Evolutionary conservation across 306 rosid genomes (phyloP).

Genomic region (Prunus davidiana): DNA sequence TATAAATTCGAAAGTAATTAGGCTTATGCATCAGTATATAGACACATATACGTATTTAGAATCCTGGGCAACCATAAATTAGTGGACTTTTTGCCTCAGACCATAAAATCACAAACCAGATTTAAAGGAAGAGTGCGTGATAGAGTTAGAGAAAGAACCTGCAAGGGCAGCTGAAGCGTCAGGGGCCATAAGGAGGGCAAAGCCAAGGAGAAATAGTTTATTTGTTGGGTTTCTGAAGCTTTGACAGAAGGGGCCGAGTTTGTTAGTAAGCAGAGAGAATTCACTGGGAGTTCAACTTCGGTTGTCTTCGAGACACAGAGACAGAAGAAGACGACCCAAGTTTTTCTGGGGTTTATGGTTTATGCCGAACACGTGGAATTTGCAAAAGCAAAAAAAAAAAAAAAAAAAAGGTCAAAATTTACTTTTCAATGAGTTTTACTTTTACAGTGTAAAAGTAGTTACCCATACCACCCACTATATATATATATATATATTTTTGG

Average conservation of each 20-base stretch:
- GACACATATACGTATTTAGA: neutral
- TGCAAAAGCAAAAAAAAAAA: neutral
- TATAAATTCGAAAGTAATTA: neutral
- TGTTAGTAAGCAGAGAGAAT: neutral
- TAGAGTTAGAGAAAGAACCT: conserved; percentile 35
- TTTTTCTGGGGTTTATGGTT: neutral
- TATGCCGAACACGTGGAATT: neutral
- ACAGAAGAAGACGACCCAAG: neutral
- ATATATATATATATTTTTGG: too few species aligned
- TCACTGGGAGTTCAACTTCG: neutral
- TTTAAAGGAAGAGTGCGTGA: neutral
- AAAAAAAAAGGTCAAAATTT: neutral
- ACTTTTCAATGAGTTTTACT: neutral
- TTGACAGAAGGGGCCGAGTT: neutral
- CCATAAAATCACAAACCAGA: neutral
- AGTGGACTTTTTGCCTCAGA: neutral
- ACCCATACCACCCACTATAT: neutral
- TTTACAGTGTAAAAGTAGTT: neutral
- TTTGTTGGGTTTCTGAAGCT: neutral
- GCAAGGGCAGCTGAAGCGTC: conserved; percentile 92
- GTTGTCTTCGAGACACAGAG: neutral
- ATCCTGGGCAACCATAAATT: neutral
- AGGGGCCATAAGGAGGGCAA: conserved; percentile 48
- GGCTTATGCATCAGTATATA: neutral
- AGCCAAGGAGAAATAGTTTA: neutral